A percentile compares a stretch with the other conserved stretches of the same genome.
Conservation (phyloP, 2,329 filamentous ascomycete species). For the Aspergillus aculeatus region DNA sequence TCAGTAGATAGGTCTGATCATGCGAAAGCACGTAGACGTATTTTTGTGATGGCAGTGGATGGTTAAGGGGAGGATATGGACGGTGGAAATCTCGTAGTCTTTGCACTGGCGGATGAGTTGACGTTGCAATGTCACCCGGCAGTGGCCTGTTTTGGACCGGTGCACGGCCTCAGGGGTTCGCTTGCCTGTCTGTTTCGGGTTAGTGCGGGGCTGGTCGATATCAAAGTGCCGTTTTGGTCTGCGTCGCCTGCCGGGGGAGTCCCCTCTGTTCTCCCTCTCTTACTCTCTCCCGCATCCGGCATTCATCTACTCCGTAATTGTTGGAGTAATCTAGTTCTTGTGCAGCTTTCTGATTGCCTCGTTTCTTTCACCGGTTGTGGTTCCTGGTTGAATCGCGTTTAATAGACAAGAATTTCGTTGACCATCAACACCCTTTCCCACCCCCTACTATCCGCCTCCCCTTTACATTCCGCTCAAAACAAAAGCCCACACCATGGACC, state of each 20-base stretch:
- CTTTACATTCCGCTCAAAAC: slow-evolving; percentile 23
- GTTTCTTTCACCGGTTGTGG: neutral
- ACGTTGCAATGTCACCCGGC: slow-evolving; percentile 44
- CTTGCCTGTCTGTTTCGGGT: slow-evolving; percentile 39
- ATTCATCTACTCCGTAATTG: neutral
- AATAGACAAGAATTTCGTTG: neutral
- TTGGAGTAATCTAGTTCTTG: slow-evolving; percentile 4
- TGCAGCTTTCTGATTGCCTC: neutral
- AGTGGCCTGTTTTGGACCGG: slow-evolving; percentile 42
- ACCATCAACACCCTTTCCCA: neutral
- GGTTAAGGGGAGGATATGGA: slow-evolving; percentile 46
- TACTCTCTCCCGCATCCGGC: slow-evolving; percentile 2
- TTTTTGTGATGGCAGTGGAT: slow-evolving; percentile 57
- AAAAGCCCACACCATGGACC: slow-evolving; percentile 32
- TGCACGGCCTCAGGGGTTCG: slow-evolving; percentile 46
- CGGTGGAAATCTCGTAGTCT: slow-evolving; percentile 32
- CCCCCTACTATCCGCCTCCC: neutral
- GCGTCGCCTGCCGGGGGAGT: slow-evolving; percentile 9
- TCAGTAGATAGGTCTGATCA: slow-evolving; percentile 61
- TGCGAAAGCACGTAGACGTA: slow-evolving; percentile 53
- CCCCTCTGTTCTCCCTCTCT: slow-evolving; percentile 8
- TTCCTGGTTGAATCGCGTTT: neutral
- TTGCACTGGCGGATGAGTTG: slow-evolving; percentile 43
- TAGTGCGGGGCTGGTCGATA: slow-evolving; percentile 46
- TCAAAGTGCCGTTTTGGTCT: slow-evolving; percentile 34